These are phyloP conservation scores for Cadophora sp. DNA, from an alignment of 2,329 filamentous ascomycete species.

Conservation along the genomic window DNA sequence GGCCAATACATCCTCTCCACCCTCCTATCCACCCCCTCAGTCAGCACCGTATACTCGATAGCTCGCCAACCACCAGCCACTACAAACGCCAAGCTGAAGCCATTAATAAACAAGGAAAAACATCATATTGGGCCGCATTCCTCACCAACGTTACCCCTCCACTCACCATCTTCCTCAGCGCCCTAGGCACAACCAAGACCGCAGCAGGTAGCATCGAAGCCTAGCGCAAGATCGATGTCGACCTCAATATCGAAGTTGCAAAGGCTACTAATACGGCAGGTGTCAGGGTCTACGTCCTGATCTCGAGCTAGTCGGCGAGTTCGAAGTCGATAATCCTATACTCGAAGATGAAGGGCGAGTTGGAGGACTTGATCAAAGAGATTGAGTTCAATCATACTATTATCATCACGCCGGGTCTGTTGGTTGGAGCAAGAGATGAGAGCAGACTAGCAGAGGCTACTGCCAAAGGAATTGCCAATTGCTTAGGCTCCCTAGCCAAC, in stretches of 20 bases:
- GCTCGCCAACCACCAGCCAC: conserved; percentile 67
- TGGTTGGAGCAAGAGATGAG: conserved; percentile 73
- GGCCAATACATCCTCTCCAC: conserved; percentile 77
- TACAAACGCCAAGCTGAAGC: conserved; percentile 62
- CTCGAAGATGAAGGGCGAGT: conserved; percentile 80
- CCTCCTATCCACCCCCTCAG: conserved; percentile 61
- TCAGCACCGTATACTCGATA: conserved; percentile 62
- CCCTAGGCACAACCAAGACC: conserved; percentile 79
- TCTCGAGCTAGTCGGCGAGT: conserved; percentile 52
- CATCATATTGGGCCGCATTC: conserved; percentile 68
- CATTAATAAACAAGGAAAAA: conserved; percentile 73
- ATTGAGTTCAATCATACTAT: conserved; percentile 80
- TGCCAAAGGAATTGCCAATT: conserved; percentile 60
- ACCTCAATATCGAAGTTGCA: conserved; percentile 82
- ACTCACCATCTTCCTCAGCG: conserved; percentile 74
- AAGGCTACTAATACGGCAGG: conserved; percentile 76
- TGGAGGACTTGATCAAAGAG: conserved; percentile 78
- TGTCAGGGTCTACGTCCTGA: conserved; percentile 66
- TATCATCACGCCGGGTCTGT: conserved; percentile 78
- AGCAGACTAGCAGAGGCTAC: conserved; percentile 64
- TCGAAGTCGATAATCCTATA: conserved; percentile 62
- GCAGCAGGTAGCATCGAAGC: conserved; percentile 77
- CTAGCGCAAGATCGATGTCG: conserved; percentile 88
- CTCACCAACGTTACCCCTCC: conserved; percentile 61
- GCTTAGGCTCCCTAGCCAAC: conserved; percentile 60